Base-by-base conservation (phyloP, 352 stramenopile genomes). In the Phytophthora foliorum region DNA sequence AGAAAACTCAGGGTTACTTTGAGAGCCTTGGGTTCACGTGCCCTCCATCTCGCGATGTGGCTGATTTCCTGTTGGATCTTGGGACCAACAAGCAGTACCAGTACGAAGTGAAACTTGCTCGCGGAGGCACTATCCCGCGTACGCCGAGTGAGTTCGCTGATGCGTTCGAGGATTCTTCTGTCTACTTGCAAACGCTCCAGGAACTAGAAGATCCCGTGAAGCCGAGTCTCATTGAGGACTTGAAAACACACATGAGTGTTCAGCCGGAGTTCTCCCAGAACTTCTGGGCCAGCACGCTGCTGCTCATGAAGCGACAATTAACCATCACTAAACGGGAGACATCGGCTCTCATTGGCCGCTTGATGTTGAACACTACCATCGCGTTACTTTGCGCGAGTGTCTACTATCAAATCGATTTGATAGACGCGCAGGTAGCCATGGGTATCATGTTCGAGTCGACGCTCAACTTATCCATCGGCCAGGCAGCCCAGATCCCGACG, bases 371-470 rank as follows among this genome's bases (percentile, higher is more conserved):
- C 34, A 51, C 73, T 4, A 31, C 72, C 25, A 59, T 79, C 34
- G 63, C 42, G 4, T 27, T 77, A 22, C 41, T 82, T 14, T 74
- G 69, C 63, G 42, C 55, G 19, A 57, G 29, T 6, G 46, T 63
- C 2, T 82, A 59, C 55, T 75, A 62, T 25, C 49, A 71, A 42
- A 36, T 77, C 32, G 63, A 73, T 17, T 22, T 51, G 13, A 32
- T 32, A n/a, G 34, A 65, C 31, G 54, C 57, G 4, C 67, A 78
- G 22, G 32, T 78, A 31, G 16, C 19, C 71, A 57, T 57, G 36
- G 86, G 89, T 34, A 72, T 92, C 31, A 63, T 93, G 9, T 96
- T 93, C 62, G 66, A 84, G 48, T 72, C 68, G 27, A 57, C 90
- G 22, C 74, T 97, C 17, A 92, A 87, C 55, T 67, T 88, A 3